A percentile compares a stretch with the other conserved stretches of the same genome.
phyloP scores from a whole-genome alignment of 257 asterid species.

The Euphrasia confusa region DNA sequence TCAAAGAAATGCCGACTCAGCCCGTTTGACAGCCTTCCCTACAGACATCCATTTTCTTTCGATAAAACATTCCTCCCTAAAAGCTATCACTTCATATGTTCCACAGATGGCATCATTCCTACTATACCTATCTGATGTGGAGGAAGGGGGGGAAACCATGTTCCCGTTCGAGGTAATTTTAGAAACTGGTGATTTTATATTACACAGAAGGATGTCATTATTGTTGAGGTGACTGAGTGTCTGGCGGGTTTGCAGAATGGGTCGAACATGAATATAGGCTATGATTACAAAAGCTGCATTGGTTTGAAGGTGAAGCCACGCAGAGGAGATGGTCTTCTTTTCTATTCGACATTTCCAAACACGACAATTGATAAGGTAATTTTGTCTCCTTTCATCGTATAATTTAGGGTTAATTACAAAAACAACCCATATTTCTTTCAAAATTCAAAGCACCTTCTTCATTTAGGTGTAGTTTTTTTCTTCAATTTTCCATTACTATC shows the following conservation, averaged over 20 bases:
- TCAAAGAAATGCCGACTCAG: too few species aligned
- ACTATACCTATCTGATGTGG: conserved; percentile 76
- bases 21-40: too few species aligned
- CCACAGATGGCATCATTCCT: conserved; percentile 75
- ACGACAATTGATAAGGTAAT: conserved; percentile 70
- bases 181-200: not conserved
- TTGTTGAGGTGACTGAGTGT: not conserved
- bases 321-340: conserved; percentile 82
- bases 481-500: too few species aligned
- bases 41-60: too few species aligned
- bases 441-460: not conserved
- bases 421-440: not conserved
- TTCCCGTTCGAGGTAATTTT: conserved; percentile 75
- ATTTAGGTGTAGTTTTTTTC: not conserved
- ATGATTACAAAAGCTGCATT: conserved; percentile 54
- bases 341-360: conserved; percentile 68
- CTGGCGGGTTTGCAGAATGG: conserved; percentile 43
- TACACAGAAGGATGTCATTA: not conserved
- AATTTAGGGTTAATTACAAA: not conserved
- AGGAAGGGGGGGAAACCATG: conserved; percentile 97
- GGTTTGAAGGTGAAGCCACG: conserved; percentile 85
- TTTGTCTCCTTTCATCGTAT: not conserved
- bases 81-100: too few species aligned
- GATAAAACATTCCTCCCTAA: too few species aligned
- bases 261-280: conserved; percentile 46